phyloP scores from a whole-genome alignment of 2,329 filamentous ascomycete species.

The Cytospora piceicola region DNA sequence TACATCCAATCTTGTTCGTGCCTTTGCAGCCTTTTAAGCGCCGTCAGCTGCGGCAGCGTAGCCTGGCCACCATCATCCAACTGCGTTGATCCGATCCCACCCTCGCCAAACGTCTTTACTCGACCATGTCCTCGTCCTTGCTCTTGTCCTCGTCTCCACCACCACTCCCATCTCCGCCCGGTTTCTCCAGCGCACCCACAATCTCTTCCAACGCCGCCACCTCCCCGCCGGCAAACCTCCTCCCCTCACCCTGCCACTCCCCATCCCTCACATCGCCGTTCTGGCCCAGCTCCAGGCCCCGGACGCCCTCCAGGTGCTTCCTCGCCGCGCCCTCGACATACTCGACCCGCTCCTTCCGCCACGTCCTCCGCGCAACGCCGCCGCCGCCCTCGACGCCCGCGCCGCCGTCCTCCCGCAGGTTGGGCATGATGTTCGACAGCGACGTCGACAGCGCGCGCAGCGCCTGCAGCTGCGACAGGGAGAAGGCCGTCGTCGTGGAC shows the following conservation, averaged over 20 bases:
- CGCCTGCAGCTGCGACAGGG: constrained; percentile 80
- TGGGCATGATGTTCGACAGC: constrained; percentile 68
- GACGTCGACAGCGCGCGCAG: constrained; percentile 67
- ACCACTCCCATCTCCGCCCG: constrained; percentile 32
- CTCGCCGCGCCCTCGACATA: constrained; percentile 84
- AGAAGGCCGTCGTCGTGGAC: constrained; percentile 75
- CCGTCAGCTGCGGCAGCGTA: not conserved
- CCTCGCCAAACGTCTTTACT: not conserved
- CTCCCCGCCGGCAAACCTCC: constrained; percentile 54
- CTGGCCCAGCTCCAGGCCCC: constrained; percentile 67
- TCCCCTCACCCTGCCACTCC: constrained; percentile 63
- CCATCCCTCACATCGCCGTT: constrained; percentile 67
- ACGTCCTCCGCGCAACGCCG: constrained; percentile 52
- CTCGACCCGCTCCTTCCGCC: constrained; percentile 71
- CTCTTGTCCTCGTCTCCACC: constrained; percentile 31
- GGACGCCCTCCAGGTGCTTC: constrained; percentile 72
- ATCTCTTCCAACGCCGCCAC: constrained; percentile 61
- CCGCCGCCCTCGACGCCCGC: constrained; percentile 40
- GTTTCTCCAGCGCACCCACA: constrained; percentile 48
- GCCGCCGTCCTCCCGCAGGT: constrained; percentile 47
- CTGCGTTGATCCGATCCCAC: not conserved
- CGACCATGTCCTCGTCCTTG: constrained; percentile 8
- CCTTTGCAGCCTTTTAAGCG: not conserved
- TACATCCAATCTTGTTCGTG: not conserved
- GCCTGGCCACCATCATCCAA: not conserved